Evolutionary conservation across 768 basidiomycete species (phyloP), one percentile per base, ranked within the genome.

Genomic region (Hysterangium stoloniferum): DNA sequence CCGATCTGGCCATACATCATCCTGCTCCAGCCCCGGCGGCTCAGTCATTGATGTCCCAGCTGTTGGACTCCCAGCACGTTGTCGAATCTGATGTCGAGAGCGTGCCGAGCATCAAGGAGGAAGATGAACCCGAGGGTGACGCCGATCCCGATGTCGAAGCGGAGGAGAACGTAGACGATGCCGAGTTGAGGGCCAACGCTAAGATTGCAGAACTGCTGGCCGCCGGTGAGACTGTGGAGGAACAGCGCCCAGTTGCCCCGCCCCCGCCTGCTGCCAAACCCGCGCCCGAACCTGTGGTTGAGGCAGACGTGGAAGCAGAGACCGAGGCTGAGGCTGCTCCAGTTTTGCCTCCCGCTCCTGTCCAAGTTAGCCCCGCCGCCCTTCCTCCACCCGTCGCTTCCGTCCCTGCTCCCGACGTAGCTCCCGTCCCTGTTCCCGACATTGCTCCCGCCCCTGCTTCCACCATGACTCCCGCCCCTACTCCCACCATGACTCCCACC

Each of bases 1-100:
- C 86, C 38, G 91, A 94, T 68, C 70, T 90, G 19, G 87, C 85
- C 8, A 81, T 81, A 9, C 88, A 92, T 60, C 65, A 73, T 48
- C 38, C 52, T n/a, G 33, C 45, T 15, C 24, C 13, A 9, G 15
- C 41, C 33, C 36, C 48, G 8, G 28, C 42, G 42, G 19, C 53
- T 12, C n/a, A 45, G 41, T 24, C 42, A 20, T 32, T 33, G 15
- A 34, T 51, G 28, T 35, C 40, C 27, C n/a, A 25, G 2, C 25
- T 27, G 29, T 42, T 40, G 11, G 33, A 38, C n/a, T 36, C 47
- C 13, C 29, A 24, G 24, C 49, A 37, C 17, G 22, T 42, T 11
- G 43, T 37, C 27, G 49, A 51, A n/a, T n/a, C n/a, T n/a, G n/a
- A n/a, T 13, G 29, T 27, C n/a, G 49, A 43, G 7, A 51, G 49